phyloP scores from a whole-genome alignment of 2,329 filamentous ascomycete species.

The Calonectria pauciramosa region DNA sequence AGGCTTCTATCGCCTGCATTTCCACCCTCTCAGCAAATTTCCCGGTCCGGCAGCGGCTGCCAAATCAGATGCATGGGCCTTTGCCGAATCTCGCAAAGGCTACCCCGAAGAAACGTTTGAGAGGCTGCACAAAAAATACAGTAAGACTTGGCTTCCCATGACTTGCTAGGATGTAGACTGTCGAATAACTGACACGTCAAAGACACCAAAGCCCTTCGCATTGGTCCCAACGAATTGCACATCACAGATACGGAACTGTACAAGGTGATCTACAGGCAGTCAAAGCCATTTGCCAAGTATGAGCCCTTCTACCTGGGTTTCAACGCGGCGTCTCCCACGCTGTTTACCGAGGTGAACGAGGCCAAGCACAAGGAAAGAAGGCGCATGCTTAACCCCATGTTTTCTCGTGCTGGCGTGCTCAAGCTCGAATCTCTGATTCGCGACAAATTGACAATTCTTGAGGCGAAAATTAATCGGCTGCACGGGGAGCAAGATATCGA shows the following conservation, averaged over 20 bases:
- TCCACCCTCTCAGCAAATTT: slow-evolving; percentile 2
- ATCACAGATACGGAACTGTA: not conserved
- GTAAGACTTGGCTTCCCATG: not conserved
- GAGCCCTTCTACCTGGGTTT: not conserved
- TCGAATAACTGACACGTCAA: not conserved
- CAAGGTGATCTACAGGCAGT: slow-evolving; percentile 3
- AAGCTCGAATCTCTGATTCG: not conserved
- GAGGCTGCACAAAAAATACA: not conserved
- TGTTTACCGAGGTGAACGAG: not conserved
- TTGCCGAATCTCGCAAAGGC: not conserved
- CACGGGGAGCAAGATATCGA: not conserved
- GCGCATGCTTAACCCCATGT: not conserved
- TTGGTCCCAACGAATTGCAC: not conserved
- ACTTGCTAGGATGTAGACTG: not conserved
- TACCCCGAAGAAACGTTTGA: not conserved
- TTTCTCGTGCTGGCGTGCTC: not conserved
- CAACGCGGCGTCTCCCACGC: not conserved
- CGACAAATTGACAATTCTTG: not conserved
- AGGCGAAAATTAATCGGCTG: not conserved
- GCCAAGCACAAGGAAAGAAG: not conserved
- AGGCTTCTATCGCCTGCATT: not conserved
- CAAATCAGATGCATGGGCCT: not conserved
- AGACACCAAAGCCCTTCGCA: not conserved
- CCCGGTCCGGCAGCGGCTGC: not conserved
- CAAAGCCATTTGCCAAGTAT: not conserved